These are phyloP conservation scores for Blastobotrys aristatus DNA, from an alignment of 1,139 yeast genomes.

Conservation along the genomic window DNA sequence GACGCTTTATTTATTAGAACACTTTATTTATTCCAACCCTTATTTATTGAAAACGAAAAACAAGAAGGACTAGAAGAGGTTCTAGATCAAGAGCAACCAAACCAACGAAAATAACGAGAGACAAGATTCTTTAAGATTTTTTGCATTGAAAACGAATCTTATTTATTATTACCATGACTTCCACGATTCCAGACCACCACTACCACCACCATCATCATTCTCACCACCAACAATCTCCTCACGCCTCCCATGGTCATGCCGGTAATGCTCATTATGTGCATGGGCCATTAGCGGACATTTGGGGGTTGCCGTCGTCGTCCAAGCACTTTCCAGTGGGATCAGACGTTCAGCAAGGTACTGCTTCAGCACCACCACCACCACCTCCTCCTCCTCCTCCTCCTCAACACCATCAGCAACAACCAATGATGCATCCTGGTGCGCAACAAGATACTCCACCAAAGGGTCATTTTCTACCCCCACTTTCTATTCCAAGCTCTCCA, in stretches of 20 bases:
- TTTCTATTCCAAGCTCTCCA: conserved; percentile 15
- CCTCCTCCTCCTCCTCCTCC: neutral
- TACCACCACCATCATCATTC: neutral
- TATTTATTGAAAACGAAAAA: neutral
- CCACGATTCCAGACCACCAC: conserved; percentile 20
- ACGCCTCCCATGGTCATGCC: neutral
- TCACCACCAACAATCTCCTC: neutral
- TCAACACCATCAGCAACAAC: neutral
- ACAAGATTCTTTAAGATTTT: neutral
- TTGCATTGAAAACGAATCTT: too few relatives aligned
- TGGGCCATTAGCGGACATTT: conserved; percentile 27
- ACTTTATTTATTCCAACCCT: neutral
- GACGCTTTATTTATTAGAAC: neutral
- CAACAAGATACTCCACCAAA: conserved; percentile 11
- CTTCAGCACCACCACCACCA: neutral
- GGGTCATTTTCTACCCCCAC: conserved; percentile 13
- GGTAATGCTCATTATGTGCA: conserved; percentile 6
- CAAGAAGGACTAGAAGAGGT: neutral
- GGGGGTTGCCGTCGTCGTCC: conserved; percentile 26
- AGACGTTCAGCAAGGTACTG: neutral
- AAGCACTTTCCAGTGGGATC: conserved; percentile 16
- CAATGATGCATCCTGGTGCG: neutral
- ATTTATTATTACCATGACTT: neutral
- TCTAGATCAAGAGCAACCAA: too few relatives aligned
- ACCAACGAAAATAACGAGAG: neutral